These are phyloP conservation scores for Penicillium egyptiacum DNA, from an alignment of 495 filamentous ascomycete genomes.

Conservation along the genomic window DNA sequence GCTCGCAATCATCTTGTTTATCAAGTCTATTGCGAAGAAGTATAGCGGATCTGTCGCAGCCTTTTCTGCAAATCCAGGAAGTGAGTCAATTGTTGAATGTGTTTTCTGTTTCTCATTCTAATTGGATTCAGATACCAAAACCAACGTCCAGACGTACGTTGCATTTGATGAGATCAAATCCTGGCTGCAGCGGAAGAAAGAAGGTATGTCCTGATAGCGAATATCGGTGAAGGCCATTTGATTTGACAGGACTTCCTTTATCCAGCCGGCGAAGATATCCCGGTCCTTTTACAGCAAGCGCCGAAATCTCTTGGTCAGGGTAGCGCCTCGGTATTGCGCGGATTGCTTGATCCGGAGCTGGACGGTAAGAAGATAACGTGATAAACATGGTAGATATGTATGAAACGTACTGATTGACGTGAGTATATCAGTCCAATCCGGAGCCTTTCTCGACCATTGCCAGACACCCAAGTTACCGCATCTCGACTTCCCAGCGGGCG, in stretches of 20 bases:
- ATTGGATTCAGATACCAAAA: constrained; percentile 22
- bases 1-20: constrained; percentile 30
- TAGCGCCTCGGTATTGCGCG: constrained; percentile 24
- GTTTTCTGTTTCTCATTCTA: not conserved
- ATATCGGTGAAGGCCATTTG: not conserved
- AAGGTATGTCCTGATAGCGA: constrained; percentile 13
- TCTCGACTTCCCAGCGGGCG: constrained; percentile 34
- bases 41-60: constrained; percentile 17
- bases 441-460: constrained; percentile 36
- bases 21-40: constrained; percentile 20
- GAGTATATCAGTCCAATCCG: constrained; percentile 20
- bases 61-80: constrained; percentile 29
- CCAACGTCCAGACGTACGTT: constrained; percentile 21
- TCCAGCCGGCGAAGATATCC: constrained; percentile 22
- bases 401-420: not conserved
- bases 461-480: constrained; percentile 24
- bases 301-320: constrained; percentile 25
- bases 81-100: constrained; percentile 12
- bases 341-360: constrained; percentile 26
- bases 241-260: not conserved
- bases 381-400: not conserved
- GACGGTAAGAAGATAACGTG: constrained; percentile 22
- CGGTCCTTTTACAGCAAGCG: constrained; percentile 25
- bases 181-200: constrained; percentile 27
- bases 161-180: constrained; percentile 21